Evolutionary conservation across 2,329 filamentous ascomycete genomes (phyloP).

Genomic region (Lachnellula arida): DNA sequence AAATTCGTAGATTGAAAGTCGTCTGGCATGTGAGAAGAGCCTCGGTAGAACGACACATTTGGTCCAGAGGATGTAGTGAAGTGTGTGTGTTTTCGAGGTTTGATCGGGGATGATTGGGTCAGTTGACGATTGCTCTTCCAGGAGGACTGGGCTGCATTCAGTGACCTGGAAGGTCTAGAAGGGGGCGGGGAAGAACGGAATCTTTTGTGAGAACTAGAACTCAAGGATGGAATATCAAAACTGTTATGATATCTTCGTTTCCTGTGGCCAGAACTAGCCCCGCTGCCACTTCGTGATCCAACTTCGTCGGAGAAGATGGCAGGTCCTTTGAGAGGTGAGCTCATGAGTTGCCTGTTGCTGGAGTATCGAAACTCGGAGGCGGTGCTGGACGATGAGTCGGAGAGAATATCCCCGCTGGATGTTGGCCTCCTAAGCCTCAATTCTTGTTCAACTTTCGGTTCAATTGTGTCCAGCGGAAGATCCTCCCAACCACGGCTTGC

Average conservation of each 20-base stretch:
- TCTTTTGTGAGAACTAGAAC: slow-evolving; percentile 59
- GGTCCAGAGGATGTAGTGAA: slow-evolving; percentile 69
- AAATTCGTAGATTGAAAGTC: slow-evolving; percentile 57
- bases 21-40: slow-evolving; percentile 51
- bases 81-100: slow-evolving; percentile 67
- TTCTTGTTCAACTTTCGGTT: slow-evolving; percentile 77
- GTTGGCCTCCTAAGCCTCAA: slow-evolving; percentile 60
- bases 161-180: slow-evolving; percentile 46
- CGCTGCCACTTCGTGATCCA: slow-evolving; percentile 51
- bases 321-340: slow-evolving; percentile 80
- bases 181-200: slow-evolving; percentile 60
- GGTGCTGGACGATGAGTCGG: slow-evolving; percentile 75
- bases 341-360: slow-evolving; percentile 52
- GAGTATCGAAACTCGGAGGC: slow-evolving; percentile 73
- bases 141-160: slow-evolving; percentile 48
- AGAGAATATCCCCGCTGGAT: slow-evolving; percentile 67
- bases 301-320: slow-evolving; percentile 76
- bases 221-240: slow-evolving; percentile 49
- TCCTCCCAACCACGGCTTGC: slow-evolving; percentile 94
- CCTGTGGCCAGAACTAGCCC: slow-evolving; percentile 59
- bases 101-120: slow-evolving; percentile 81
- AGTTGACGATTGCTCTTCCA: slow-evolving; percentile 77
- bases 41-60: slow-evolving; percentile 73
- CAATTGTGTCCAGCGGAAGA: slow-evolving; percentile 78
- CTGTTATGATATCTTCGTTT: slow-evolving; percentile 59